phyloP scores from a whole-genome alignment of 2,329 filamentous ascomycete species.

The Harringtonia lauricola region DNA sequence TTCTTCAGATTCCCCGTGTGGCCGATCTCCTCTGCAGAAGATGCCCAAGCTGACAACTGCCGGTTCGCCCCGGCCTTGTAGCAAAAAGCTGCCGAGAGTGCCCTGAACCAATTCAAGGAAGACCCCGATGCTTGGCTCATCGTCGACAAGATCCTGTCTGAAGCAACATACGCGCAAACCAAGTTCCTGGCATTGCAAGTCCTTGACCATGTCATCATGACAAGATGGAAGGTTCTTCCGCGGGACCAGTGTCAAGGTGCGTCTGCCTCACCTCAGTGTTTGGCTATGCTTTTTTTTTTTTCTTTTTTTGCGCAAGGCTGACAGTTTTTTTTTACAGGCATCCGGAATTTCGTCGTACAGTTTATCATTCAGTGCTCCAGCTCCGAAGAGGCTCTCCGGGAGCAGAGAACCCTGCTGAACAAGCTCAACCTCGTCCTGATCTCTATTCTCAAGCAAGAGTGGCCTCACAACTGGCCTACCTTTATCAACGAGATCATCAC shows the following conservation, averaged over 20 bases:
- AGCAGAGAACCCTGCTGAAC: constrained; percentile 84
- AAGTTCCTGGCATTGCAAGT: constrained; percentile 97
- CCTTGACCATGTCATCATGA: constrained; percentile 96
- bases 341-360: constrained; percentile 97
- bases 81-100: constrained; percentile 94
- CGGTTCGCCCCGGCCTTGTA: constrained; percentile 30
- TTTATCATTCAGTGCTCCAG: constrained; percentile 93
- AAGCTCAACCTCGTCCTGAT: constrained; percentile 97
- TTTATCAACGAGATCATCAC: constrained; percentile 99
- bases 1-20: background rate
- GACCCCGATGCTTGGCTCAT: constrained; percentile 96
- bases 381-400: constrained; percentile 76
- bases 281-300: background rate
- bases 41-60: constrained; percentile 25
- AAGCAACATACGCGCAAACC: constrained; percentile 87
- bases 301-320: background rate
- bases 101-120: constrained; percentile 98
- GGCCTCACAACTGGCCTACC: constrained; percentile 99
- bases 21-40: constrained; percentile 7
- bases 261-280: constrained; percentile 12
- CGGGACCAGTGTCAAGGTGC: constrained; percentile 88
- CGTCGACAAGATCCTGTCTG: constrained; percentile 91
- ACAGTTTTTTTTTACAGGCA: constrained; percentile 47
- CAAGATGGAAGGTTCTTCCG: constrained; percentile 95
- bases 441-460: constrained; percentile 97